A percentile compares a stretch with the other conserved stretches of the same genome.
Evolutionary conservation across 192 early-diverging fungal species (phyloP).

Genomic region (Coemansia sp.): DNA sequence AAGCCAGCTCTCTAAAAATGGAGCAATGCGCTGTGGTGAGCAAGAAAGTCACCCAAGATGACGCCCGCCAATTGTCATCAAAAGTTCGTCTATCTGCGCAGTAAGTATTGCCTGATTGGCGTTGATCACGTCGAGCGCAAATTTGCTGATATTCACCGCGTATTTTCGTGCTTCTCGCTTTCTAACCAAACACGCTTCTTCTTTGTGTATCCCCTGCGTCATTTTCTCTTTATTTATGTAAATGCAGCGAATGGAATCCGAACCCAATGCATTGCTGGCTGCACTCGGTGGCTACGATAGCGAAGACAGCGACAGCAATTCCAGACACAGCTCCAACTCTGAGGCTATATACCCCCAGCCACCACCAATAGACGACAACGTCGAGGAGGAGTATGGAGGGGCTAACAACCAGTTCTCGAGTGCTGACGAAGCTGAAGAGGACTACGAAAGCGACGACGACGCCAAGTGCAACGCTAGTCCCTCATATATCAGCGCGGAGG

Average conservation of each 20-base stretch:
- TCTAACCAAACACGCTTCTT: neutral
- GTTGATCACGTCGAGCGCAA: neutral
- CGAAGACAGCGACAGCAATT: constrained; percentile 24
- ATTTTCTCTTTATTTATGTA: neutral
- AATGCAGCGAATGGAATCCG: constrained; percentile 24
- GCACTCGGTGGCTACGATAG: constrained; percentile 51
- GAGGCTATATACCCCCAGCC: constrained; percentile 4
- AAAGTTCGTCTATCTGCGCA: neutral
- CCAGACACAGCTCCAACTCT: neutral
- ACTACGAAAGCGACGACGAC: neutral
- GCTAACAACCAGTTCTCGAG: neutral
- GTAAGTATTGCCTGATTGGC: neutral
- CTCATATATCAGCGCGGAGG: neutral
- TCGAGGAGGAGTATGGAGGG: neutral
- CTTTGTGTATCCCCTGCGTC: neutral
- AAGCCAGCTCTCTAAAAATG: neutral
- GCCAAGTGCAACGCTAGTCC: neutral
- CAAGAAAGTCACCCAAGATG: neutral
- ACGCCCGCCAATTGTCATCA: neutral
- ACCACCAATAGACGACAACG: neutral
- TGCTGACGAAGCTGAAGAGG: constrained; percentile 1
- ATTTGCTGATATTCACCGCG: neutral
- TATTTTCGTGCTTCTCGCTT: neutral
- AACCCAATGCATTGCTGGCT: constrained; percentile 34
- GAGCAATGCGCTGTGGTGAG: neutral